phyloP scores from a whole-genome alignment of 2,329 filamentous ascomycete genomes.

The Stagonosporopsis cucurbitacearum region DNA sequence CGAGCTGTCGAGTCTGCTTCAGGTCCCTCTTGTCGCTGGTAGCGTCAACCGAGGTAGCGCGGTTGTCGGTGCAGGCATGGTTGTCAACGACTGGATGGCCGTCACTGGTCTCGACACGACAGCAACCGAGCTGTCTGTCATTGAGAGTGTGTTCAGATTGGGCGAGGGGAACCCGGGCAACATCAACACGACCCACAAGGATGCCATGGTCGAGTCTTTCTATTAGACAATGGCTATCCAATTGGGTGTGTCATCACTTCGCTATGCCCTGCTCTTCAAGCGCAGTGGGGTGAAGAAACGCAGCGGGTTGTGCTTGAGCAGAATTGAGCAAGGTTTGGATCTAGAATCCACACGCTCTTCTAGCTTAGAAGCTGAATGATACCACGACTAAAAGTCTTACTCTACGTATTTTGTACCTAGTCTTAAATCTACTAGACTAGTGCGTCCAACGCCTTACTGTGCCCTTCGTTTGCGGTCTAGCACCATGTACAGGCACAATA shows the following conservation, averaged over 20 bases:
- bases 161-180: constrained; percentile 81
- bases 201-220: constrained; percentile 98
- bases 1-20: constrained; percentile 88
- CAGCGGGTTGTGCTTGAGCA: not conserved
- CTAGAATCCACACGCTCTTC: constrained; percentile 23
- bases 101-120: constrained; percentile 91
- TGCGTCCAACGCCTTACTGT: not conserved
- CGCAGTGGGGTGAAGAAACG: not conserved
- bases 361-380: constrained; percentile 37
- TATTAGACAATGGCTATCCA: constrained; percentile 67
- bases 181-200: constrained; percentile 87
- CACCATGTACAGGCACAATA: no score
- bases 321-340: constrained; percentile 31
- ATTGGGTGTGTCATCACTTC: constrained; percentile 5
- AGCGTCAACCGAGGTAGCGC: constrained; percentile 91
- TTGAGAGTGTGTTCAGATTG: constrained; percentile 94
- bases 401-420: not conserved
- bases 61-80: constrained; percentile 96
- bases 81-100: constrained; percentile 97
- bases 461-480: not conserved
- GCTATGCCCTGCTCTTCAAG: not conserved
- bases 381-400: constrained; percentile 21
- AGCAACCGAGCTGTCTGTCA: constrained; percentile 94
- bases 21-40: constrained; percentile 94
- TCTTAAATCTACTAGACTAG: not conserved